These are phyloP conservation scores for Tylopilus sp. DNA, from an alignment of 768 basidiomycete species.

Conservation along the genomic window DNA sequence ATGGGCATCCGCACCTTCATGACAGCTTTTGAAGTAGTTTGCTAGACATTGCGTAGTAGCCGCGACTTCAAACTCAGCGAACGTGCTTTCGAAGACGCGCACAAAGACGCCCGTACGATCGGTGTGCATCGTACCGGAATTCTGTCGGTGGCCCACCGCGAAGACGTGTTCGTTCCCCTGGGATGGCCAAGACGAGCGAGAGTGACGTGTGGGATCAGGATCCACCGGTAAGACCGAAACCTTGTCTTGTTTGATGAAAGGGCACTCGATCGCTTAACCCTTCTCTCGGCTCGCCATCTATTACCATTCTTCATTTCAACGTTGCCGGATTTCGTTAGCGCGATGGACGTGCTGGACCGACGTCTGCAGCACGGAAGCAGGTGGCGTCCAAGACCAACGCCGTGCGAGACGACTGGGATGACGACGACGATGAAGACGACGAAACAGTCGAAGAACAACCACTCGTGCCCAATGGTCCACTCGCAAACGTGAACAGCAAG, in stretches of 20 bases:
- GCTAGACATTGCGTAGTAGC: too few species aligned
- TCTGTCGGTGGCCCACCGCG: neutral
- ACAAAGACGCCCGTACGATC: neutral
- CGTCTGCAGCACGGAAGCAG: slow-evolving; percentile 1
- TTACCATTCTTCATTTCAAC: neutral
- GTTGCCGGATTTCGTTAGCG: neutral
- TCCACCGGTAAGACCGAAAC: slow-evolving; percentile 6
- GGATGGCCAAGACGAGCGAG: slow-evolving; percentile 14
- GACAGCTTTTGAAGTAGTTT: too few species aligned
- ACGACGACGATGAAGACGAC: slow-evolving; percentile 48
- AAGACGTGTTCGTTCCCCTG: neutral
- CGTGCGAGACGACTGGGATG: slow-evolving; percentile 58
- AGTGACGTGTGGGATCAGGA: slow-evolving; percentile 19
- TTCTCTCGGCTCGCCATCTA: neutral
- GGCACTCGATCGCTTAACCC: slow-evolving; percentile 13
- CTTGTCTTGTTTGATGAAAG: too few species aligned
- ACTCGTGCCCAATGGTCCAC: neutral
- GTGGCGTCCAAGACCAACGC: neutral
- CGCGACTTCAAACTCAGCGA: slow-evolving; percentile 22
- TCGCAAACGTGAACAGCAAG: neutral
- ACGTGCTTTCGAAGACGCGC: neutral
- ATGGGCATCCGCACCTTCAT: too few species aligned
- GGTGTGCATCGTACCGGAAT: neutral
- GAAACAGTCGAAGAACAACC: neutral
- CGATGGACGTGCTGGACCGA: slow-evolving; percentile 1